Percentiles rank a stretch among this genome's conserved stretches.
phyloP scores from a whole-genome alignment of 2,329 filamentous ascomycete genomes.

The Phyllosticta ampelicida region DNA sequence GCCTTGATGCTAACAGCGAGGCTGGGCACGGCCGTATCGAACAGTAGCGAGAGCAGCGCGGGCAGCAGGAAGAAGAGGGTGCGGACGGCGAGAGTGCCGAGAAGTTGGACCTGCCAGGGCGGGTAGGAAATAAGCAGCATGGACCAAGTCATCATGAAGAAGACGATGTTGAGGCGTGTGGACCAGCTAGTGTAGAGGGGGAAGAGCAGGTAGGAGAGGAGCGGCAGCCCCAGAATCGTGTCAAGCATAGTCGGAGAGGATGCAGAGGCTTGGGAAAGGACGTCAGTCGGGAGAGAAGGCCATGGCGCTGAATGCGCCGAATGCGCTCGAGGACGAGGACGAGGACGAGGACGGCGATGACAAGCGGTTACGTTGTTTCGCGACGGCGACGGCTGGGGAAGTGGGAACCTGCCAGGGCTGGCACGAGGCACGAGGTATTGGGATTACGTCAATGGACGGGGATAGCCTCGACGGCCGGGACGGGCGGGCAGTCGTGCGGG shows the following conservation, averaged over 20 bases:
- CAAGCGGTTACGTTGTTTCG: not conserved
- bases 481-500: no score
- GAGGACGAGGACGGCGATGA: not conserved
- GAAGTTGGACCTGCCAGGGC: constrained; percentile 62
- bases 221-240: constrained; percentile 25
- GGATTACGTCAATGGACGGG: no score
- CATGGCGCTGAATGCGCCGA: not conserved
- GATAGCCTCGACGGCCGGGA: no score
- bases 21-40: constrained; percentile 61
- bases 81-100: constrained; percentile 58
- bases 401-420: no score
- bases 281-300: no score
- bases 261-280: not conserved
- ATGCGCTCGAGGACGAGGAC: not conserved
- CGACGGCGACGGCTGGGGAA: no score
- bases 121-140: constrained; percentile 70
- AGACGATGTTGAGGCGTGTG: constrained; percentile 72
- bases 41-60: constrained; percentile 58
- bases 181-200: constrained; percentile 54
- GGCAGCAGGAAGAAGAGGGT: constrained; percentile 62
- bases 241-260: constrained; percentile 5
- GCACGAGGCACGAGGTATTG: no score
- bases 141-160: constrained; percentile 86
- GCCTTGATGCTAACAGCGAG: constrained; percentile 59
- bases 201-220: constrained; percentile 56